Conservation (phyloP, 164 flowering plant species). For the Chimonanthus praecox region DNA sequence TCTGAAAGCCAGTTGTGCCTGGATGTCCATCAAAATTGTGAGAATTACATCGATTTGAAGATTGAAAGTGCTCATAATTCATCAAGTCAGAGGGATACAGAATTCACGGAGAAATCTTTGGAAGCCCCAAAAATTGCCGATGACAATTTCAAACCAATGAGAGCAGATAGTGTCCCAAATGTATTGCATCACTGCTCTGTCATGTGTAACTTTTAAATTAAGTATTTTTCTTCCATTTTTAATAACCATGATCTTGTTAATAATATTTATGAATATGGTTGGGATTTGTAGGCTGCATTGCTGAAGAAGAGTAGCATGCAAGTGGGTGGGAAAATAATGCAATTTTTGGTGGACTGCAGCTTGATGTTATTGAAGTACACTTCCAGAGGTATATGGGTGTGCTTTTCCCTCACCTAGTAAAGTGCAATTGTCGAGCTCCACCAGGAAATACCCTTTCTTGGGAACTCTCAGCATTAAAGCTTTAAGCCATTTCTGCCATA, state of each 20-base stretch:
- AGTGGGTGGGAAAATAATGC: conserved; percentile 38
- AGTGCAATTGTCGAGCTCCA: background rate
- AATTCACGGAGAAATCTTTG: conserved; percentile 31
- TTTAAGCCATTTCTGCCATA: background rate
- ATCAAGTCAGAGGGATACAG: conserved; percentile 32
- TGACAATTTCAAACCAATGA: conserved; percentile 21
- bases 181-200: conserved; percentile 24
- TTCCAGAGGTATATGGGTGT: conserved; percentile 32
- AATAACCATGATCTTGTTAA: background rate
- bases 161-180: conserved; percentile 28
- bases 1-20: conserved; percentile 25
- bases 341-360: conserved; percentile 30
- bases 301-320: conserved; percentile 45
- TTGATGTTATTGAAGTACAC: conserved; percentile 29
- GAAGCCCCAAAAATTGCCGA: conserved; percentile 21
- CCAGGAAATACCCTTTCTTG: background rate
- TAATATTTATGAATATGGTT: background rate
- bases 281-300: conserved; percentile 41
- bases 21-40: conserved; percentile 28
- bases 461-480: too few species aligned
- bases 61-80: conserved; percentile 29
- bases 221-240: background rate
- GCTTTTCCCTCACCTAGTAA: conserved; percentile 1
- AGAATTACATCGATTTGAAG: conserved; percentile 27
- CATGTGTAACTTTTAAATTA: background rate